Conservation (phyloP, 2,329 filamentous ascomycete species). For the Penicillium decumbens region DNA sequence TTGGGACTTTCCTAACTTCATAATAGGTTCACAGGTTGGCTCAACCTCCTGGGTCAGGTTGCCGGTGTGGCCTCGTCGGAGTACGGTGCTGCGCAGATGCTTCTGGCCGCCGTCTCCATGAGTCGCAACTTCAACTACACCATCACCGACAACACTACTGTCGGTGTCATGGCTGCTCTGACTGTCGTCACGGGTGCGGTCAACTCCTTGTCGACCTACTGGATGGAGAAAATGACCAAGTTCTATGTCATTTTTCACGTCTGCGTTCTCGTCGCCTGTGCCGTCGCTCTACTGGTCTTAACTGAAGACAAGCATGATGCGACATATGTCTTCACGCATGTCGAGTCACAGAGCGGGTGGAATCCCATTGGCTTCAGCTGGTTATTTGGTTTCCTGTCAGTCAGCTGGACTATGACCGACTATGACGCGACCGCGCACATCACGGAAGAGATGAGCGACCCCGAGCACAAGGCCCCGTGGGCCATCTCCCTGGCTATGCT, state of each 20-base stretch:
- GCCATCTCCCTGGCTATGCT: conserved; percentile 54
- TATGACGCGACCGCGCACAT: conserved; percentile 49
- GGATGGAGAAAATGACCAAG: conserved; percentile 57
- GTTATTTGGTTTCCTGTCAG: conserved; percentile 58
- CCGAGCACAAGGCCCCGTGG: conserved; percentile 51
- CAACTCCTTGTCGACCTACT: conserved; percentile 54
- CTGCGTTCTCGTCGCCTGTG: conserved; percentile 49
- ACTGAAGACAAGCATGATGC: conserved; percentile 51
- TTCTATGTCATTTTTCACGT: conserved; percentile 57
- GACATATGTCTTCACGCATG: conserved; percentile 53
- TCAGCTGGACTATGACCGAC: conserved; percentile 59
- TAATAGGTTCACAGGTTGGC: conserved; percentile 43
- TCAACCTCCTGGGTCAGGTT: conserved; percentile 52
- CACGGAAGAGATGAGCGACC: conserved; percentile 51
- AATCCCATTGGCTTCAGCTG: conserved; percentile 53
- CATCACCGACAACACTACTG: conserved; percentile 46
- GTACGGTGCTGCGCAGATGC: conserved; percentile 55
- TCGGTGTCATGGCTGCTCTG: conserved; percentile 54
- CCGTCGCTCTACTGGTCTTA: conserved; percentile 50
- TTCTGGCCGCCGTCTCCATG: conserved; percentile 54
- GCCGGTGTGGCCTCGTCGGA: conserved; percentile 54
- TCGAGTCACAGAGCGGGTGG: conserved; percentile 53
- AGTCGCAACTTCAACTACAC: conserved; percentile 46
- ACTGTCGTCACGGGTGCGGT: conserved; percentile 51
- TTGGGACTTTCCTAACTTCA: too few species aligned